Conservation (phyloP, 2,329 filamentous ascomycete species). For the Botryotinia globosa region DNA sequence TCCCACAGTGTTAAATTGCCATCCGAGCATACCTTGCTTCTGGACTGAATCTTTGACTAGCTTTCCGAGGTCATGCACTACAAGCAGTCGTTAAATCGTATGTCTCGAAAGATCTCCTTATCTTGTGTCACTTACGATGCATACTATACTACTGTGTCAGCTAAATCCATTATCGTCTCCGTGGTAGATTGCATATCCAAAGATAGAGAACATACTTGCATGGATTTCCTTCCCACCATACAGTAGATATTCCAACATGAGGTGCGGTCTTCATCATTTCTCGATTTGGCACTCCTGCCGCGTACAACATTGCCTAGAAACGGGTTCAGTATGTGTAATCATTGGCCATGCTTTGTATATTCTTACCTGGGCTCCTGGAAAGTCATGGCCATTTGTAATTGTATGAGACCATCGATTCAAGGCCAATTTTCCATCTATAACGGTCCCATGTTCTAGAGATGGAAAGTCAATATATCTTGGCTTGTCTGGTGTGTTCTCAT, state of each 20-base stretch:
- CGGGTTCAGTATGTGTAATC: background rate
- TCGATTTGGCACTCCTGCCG: slow-evolving; percentile 78
- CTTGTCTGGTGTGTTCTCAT: slow-evolving; percentile 28
- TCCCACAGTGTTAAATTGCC: slow-evolving; percentile 37
- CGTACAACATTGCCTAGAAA: slow-evolving; percentile 84
- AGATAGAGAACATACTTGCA: slow-evolving; percentile 69
- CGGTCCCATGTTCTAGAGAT: slow-evolving; percentile 33
- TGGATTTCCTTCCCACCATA: slow-evolving; percentile 98
- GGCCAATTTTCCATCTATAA: slow-evolving; percentile 54
- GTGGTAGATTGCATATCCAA: background rate
- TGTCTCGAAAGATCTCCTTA: background rate
- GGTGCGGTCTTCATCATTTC: slow-evolving; percentile 86
- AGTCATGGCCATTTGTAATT: slow-evolving; percentile 57
- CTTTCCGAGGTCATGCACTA: slow-evolving; percentile 82
- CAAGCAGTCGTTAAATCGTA: slow-evolving; percentile 22
- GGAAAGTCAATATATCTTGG: slow-evolving; percentile 38
- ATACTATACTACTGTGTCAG: slow-evolving; percentile 41
- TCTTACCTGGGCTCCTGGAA: slow-evolving; percentile 76
- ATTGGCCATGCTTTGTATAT: slow-evolving; percentile 5
- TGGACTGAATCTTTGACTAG: slow-evolving; percentile 79
- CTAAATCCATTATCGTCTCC: slow-evolving; percentile 19
- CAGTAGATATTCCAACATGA: slow-evolving; percentile 85
- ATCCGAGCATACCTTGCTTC: slow-evolving; percentile 83
- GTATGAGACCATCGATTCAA: slow-evolving; percentile 85
- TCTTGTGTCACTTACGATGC: slow-evolving; percentile 42